Evolutionary conservation across 352 stramenopile species (phyloP), one percentile per base, ranked within the genome.

Genomic region (Phytophthora sojae): DNA sequence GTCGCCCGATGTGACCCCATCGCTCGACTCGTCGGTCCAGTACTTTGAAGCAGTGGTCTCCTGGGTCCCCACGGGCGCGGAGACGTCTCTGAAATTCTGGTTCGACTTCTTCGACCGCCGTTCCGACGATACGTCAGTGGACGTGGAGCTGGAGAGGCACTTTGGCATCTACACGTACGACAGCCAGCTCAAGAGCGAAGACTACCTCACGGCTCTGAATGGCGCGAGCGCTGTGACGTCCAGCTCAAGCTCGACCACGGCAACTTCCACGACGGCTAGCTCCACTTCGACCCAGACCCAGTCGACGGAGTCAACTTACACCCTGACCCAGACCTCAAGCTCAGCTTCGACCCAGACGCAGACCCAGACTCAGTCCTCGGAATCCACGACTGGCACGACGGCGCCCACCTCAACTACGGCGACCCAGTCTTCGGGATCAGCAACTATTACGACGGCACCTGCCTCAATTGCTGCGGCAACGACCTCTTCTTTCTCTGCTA

Each of bases 151-250:
- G 9, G 83, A 91, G 59, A 71, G 69, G 53, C 76, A 86, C 64
- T 91, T 91, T 67, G 83, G 83, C 35, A 73, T 90, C 35, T 88
- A 81, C 65, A 86, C 75, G 56, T 77, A 76, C 68, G 71, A 81
- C 57, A 75, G 73, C 39, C 45, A 85, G 56, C 58, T 76, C 32
- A 91, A 91, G 67, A 79, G 68, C 25, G 50, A 69, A 25, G 47
- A 72, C 12, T 84, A 75, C 25, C 73, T 80, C 35, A 71, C 61
- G 4, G 50, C 53, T 32, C 49, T 70, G 49, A 21, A 30, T 26
- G 61, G 67, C 32, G 67, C 60, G 1, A 15, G 9, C 37, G 67
- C 67, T 9, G 67, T 71, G 14, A 71, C 68, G 17, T 70, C 51
- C 23, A 71, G 68, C 44, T 75, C 68, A 23, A 71, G 37, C 42